These are phyloP conservation scores for Pseudogymnoascus sp. DNA, from an alignment of 2,329 filamentous ascomycete genomes.

Conservation along the genomic window DNA sequence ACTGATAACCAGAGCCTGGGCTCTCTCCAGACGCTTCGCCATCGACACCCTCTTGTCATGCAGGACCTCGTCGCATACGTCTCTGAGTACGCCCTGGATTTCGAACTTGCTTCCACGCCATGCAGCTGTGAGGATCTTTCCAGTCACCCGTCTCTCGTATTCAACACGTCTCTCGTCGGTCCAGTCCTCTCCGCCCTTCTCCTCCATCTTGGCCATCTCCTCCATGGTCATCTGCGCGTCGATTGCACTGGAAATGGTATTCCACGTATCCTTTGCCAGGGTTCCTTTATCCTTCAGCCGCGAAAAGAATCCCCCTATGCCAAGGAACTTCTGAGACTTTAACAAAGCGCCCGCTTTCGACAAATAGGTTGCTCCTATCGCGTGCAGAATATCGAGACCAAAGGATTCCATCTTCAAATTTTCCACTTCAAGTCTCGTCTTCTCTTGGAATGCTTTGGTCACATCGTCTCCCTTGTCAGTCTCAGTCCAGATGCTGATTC, in stretches of 20 bases:
- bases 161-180: conserved; percentile 95
- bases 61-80: conserved; percentile 86
- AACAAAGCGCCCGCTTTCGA: conserved; percentile 81
- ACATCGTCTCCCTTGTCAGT: conserved; percentile 84
- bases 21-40: conserved; percentile 81
- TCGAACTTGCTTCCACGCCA: conserved; percentile 97
- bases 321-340: conserved; percentile 94
- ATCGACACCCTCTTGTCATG: conserved; percentile 65
- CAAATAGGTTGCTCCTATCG: conserved; percentile 85
- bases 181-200: conserved; percentile 93
- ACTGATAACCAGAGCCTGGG: conserved; percentile 79
- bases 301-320: conserved; percentile 90
- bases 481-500: conserved; percentile 92
- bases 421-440: conserved; percentile 90
- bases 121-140: conserved; percentile 94
- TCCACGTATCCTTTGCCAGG: conserved; percentile 97
- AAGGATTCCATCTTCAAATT: conserved; percentile 99
- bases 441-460: conserved; percentile 83
- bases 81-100: conserved; percentile 90
- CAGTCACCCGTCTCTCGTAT: conserved; percentile 91
- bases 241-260: conserved; percentile 90
- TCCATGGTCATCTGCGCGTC: conserved; percentile 98
- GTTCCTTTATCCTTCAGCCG: conserved; percentile 94
- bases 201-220: conserved; percentile 95
- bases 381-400: conserved; percentile 90